Evolutionary conservation across 768 basidiomycete genomes (phyloP), one percentile per base, ranked within the genome.

Genomic region (Tubosaeta brunneosetosa): DNA sequence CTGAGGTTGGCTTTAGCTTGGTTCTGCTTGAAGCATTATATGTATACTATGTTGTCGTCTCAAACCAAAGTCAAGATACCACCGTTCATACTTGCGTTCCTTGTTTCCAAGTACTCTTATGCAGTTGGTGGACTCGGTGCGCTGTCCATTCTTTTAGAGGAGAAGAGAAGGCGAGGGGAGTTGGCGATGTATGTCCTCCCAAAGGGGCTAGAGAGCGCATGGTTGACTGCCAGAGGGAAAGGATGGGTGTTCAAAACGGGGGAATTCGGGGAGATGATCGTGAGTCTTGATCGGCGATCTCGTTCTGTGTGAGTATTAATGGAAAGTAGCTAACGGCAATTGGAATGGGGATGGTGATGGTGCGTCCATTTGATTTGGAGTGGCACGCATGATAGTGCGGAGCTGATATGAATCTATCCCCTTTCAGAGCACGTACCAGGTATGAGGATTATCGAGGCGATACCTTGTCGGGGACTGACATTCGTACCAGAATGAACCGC

Each of bases 271-370:
- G 86, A 85, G 63, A 76, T 77, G 44, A 62, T 86, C 62, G 79
- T 86, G 62, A 71, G 82, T 70, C 27, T 37, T 44, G 49, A 45
- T 49, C 38, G 44, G 46, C n/a, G 14, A 47, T 47, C 17, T 51
- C 38, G 1, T 0, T 22, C 6, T 37, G 44, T 54, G 47, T 40
- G 44, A 32, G 40, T 54, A 14, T 50, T 66, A 33, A 64, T 42
- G 26, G 25, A 26, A 12, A 2, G 4, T 42, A 80, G 78, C 66
- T 88, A 43, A 83, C 84, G 8, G 83, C 85, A 3, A 74, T 87
- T 51, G 92, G 86, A 11, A 91, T 94, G 87, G 86, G 84, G 6
- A 90, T 97, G 91, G 88, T 94, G 36, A 88, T 93, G 90, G 86
- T 83, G 55, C 51, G 82, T 22, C 43, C 53, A 19, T 36, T 50